Conservation (phyloP, 441 rosid genomes). For the Sinapis alba region DNA sequence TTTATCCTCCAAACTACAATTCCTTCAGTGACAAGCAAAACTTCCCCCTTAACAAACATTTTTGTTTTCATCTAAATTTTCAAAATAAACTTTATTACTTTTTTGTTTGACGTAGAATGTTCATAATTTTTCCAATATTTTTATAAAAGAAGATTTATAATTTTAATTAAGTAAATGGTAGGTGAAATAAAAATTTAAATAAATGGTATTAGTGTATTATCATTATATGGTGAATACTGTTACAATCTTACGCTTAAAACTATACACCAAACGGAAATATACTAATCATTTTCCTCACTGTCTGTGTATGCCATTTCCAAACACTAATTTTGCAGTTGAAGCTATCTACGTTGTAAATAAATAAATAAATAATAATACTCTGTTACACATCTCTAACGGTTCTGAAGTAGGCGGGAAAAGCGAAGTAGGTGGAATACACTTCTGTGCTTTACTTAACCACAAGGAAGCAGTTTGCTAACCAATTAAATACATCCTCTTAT, state of each 20-base stretch:
- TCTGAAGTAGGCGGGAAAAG: conserved; percentile 50
- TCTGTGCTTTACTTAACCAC: conserved; percentile 26
- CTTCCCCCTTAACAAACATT: conserved; percentile 30
- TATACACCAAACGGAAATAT: background rate
- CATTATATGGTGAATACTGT: background rate
- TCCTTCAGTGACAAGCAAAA: conserved; percentile 54
- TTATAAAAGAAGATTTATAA: background rate
- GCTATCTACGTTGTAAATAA: conserved; percentile 24
- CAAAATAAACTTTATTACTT: background rate
- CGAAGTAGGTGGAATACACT: conserved; percentile 26
- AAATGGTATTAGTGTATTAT: background rate
- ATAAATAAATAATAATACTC: conserved; percentile 13
- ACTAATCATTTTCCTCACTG: background rate
- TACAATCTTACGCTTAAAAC: conserved; percentile 12
- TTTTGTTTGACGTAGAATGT: background rate
- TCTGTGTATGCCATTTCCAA: background rate
- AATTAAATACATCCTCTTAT: conserved; percentile 26
- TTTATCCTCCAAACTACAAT: conserved; percentile 34
- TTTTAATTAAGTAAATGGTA: background rate
- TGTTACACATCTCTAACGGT: conserved; percentile 46
- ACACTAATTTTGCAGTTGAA: conserved; percentile 34
- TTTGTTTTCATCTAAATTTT: conserved; percentile 24
- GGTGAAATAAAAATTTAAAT: background rate
- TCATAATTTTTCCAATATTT: background rate
- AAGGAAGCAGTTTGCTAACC: background rate